Base-by-base conservation (phyloP, 495 filamentous ascomycete species). In the Amphirosellinia nigrospora region DNA sequence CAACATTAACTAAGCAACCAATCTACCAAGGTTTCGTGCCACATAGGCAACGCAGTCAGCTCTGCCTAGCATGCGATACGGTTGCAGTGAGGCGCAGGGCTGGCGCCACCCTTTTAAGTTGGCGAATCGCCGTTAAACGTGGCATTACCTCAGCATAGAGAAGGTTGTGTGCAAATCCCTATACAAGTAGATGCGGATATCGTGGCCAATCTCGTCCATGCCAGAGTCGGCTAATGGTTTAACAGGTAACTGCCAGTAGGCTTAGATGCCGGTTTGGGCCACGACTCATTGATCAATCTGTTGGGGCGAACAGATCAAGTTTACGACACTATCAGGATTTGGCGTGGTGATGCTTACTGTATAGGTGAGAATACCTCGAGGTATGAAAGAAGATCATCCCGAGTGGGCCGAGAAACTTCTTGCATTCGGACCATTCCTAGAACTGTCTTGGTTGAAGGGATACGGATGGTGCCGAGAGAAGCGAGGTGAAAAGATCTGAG, bases 351-450 rank as follows among this genome's bases (percentile, higher is more conserved):
- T 97, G 39, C 84, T 92, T 3, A 86, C 85, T 32, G 75, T 96
- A 39, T 94, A 93, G 77, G 86, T 98, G 36, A 97, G 55, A 96
- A 98, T 79, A 96, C 91, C 26, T 79, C 96, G 23, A 90, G 96
- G 70, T 89, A 91, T 86, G 10, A 87, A 87, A 89, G 68, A 80
- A 66, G 65, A 74, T 92, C 4, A 93, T 89, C 7, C 89, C 87
- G 9, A 78, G 92, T 46, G 83, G 88, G 16, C 61, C 16, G 74
- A 74, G 38, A 52, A 63, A 38, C 39, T 76, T 19, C 67, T 74
- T 70, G 81, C 88, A 71, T 75, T 91, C 28, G 80, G 83, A 64
- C 86, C 82, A 71, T 71, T 93, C 50, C 92, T 94, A 75, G 71
- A 81, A 36, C 90, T 91, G 91, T 71, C 91, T 3, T 91, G 92